Percentiles rank a stretch among this genome's conserved stretches.
These are phyloP conservation scores for Maudiozyma serrabonitensis DNA, from an alignment of 805 yeast species.

Conservation along the genomic window DNA sequence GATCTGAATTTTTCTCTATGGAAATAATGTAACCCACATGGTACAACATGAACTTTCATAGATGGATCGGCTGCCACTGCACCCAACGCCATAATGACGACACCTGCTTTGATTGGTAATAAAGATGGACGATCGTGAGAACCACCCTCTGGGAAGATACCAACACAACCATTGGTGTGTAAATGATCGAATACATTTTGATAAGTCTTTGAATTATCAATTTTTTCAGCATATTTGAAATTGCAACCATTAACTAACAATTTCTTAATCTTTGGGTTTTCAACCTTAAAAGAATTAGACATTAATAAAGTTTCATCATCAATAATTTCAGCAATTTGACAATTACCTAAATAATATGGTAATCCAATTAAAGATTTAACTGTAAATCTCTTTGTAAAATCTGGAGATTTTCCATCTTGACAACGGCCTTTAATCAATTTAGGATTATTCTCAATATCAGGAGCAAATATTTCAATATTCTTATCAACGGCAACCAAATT, in stretches of 20 bases:
- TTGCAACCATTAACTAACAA: conserved; percentile 47
- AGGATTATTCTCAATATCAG: conserved; percentile 39
- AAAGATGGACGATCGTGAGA: conserved; percentile 91
- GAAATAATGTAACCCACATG: conserved; percentile 94
- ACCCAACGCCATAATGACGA: conserved; percentile 94
- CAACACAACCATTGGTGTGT: conserved; percentile 69
- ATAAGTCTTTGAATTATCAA: conserved; percentile 77
- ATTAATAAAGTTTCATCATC: conserved; percentile 65
- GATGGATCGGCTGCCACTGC: conserved; percentile 72
- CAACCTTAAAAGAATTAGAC: conserved; percentile 57
- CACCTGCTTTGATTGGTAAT: conserved; percentile 92
- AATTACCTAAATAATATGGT: conserved; percentile 69
- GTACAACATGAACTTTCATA: conserved; percentile 75
- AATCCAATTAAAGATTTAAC: conserved; percentile 60
- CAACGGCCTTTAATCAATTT: conserved; percentile 48
- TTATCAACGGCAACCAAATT: conserved; percentile 51
- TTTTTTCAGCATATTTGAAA: conserved; percentile 67
- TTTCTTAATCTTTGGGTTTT: conserved; percentile 33
- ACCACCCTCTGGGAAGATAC: conserved; percentile 97
- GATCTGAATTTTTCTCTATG: conserved; percentile 90
- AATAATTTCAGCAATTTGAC: conserved; percentile 54
- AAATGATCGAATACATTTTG: conserved; percentile 75
- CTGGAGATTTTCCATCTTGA: conserved; percentile 7
- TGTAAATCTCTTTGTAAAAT: conserved; percentile 54
- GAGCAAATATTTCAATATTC: conserved; percentile 50